phyloP scores from a whole-genome alignment of 495 filamentous ascomycete genomes.

The Penicillium diatomitis region DNA sequence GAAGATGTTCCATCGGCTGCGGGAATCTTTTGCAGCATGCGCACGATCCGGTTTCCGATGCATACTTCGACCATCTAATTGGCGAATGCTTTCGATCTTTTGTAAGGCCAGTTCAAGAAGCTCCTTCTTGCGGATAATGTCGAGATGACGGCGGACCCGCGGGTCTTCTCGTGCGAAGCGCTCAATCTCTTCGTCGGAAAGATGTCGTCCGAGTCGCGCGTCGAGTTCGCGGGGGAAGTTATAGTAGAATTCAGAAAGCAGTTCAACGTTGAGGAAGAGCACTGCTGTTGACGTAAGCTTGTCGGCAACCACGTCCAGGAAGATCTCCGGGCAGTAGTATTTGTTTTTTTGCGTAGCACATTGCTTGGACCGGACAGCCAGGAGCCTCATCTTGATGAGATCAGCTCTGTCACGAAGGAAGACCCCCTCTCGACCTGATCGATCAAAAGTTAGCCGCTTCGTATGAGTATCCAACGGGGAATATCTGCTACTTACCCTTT shows the following conservation, averaged over 20 bases:
- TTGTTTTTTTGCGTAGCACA: conserved; percentile 76
- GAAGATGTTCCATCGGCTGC: conserved; percentile 36
- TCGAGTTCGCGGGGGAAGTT: conserved; percentile 94
- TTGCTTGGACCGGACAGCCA: conserved; percentile 78
- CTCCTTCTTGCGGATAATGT: conserved; percentile 86
- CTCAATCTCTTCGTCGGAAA: conserved; percentile 72
- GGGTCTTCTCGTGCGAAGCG: conserved; percentile 88
- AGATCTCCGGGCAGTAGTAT: conserved; percentile 94
- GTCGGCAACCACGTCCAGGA: conserved; percentile 92
- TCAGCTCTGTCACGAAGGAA: conserved; percentile 89
- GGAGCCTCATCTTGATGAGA: conserved; percentile 79
- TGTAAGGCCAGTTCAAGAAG: conserved; percentile 81
- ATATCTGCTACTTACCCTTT: conserved; percentile 49
- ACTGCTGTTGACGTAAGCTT: conserved; percentile 93
- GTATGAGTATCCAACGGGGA: neutral
- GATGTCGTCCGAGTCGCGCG: conserved; percentile 68
- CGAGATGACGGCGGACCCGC: conserved; percentile 77
- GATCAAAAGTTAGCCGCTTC: conserved; percentile 3
- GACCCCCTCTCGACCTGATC: conserved; percentile 71
- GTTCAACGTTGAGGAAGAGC: conserved; percentile 94
- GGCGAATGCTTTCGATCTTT: conserved; percentile 85
- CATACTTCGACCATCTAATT: conserved; percentile 51
- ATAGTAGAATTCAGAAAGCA: conserved; percentile 94
- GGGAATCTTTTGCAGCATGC: conserved; percentile 19
- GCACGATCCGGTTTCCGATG: conserved; percentile 22